Evolutionary conservation across 345 rosid genomes (phyloP), one percentile per base, ranked within the genome.

Genomic region (Mercurialis annua): DNA sequence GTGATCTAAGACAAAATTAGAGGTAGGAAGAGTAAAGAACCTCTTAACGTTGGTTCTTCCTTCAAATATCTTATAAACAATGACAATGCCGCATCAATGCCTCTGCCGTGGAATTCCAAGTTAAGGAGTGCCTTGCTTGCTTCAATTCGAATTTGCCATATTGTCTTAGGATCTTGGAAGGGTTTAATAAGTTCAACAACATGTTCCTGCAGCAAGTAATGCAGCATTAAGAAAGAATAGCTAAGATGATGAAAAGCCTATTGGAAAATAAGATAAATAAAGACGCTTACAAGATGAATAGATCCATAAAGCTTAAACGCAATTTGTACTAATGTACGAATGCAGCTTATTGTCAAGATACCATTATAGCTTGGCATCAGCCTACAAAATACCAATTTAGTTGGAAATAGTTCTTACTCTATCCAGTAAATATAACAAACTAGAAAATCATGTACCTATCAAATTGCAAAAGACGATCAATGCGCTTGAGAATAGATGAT

Each of bases 291-390:
- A 30, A 84, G 86, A 75, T 85, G 88, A 78, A 91, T 76, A 66
- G 83, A 82, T 77, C 82, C 96, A 50, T 91, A 86, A 53, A 94
- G 89, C 80, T 89, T 90, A 51, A 87, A 66, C 26, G 99, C 96
- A 78, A 87, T 85, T 72, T 86, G 96, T 38, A 90, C 78, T 82
- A 91, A 76, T 51, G 96, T 91, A 55, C 86, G 84, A 70, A 91
- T 94, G 86, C 99, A 94, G 85, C 98, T 89, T 64, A 83, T 53
- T 52, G 95, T 91, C 84, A 94, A 84, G 61, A 89, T 86, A 67
- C 99, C 97, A 70, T 87, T 94, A 83, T 89, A 85, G 80, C 99
- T 91, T 47, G 95, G 96, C 95, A 91, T 91, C 82, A 94, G 76
- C 89, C 97, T 93, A 74, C 65, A 51, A 62, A 58, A 77, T 30